phyloP scores from a whole-genome alignment of 805 yeast genomes.

The Candida pseudoglaebosa region DNA sequence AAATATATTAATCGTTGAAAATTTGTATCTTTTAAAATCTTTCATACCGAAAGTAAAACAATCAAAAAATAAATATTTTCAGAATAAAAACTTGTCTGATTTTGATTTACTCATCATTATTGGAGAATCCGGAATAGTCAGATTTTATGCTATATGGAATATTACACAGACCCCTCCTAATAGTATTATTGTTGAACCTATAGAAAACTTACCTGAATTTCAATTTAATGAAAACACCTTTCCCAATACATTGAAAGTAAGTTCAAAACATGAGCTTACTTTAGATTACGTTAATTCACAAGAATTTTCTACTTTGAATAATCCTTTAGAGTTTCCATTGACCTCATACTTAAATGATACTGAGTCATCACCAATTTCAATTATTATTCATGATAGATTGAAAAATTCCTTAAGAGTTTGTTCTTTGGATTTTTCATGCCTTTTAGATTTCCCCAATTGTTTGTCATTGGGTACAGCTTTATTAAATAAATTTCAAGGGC shows the following conservation, averaged over 20 bases:
- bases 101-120: slow-evolving; percentile 37
- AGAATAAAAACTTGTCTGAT: slow-evolving; percentile 9
- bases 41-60: slow-evolving; percentile 8
- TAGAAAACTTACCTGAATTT: slow-evolving; percentile 17
- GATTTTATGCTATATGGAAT: slow-evolving; percentile 47
- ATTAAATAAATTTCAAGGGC: slow-evolving; percentile 70
- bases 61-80: not conserved
- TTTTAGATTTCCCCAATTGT: too few relatives aligned
- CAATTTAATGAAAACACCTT: slow-evolving; percentile 12
- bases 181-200: slow-evolving; percentile 37
- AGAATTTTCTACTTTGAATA: slow-evolving; percentile 10
- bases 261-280: not conserved
- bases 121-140: slow-evolving; percentile 37
- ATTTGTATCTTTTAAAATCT: slow-evolving; percentile 26
- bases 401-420: slow-evolving; percentile 31
- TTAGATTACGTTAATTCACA: slow-evolving; percentile 10
- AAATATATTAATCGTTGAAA: slow-evolving; percentile 34
- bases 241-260: slow-evolving; percentile 6
- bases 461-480: slow-evolving; percentile 16
- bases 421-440: slow-evolving; percentile 13
- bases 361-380: slow-evolving; percentile 10
- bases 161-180: slow-evolving; percentile 54
- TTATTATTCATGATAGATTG: slow-evolving; percentile 34
- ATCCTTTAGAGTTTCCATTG: slow-evolving; percentile 16
- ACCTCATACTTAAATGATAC: slow-evolving; percentile 10